These are phyloP conservation scores for Suillus variegatus DNA, from an alignment of 768 basidiomycete genomes.

Conservation along the genomic window DNA sequence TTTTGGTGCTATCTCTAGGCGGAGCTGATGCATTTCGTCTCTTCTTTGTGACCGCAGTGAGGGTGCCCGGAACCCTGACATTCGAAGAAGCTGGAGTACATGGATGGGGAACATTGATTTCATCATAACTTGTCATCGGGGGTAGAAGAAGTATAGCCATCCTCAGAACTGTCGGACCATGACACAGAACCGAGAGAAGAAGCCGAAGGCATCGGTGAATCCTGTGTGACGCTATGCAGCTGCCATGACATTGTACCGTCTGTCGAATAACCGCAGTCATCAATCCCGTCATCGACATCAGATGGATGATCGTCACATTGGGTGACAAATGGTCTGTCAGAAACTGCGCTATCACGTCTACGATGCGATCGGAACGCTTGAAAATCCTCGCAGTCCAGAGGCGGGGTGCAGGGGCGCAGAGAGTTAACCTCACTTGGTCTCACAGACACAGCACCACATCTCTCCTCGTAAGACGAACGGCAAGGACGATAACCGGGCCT, in stretches of 20 bases:
- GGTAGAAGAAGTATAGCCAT: slow-evolving; percentile 17
- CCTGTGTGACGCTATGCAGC: neutral
- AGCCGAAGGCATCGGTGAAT: slow-evolving; percentile 4
- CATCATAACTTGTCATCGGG: slow-evolving; percentile 18
- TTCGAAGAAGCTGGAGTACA: slow-evolving; percentile 24
- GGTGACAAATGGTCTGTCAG: neutral
- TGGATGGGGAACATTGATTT: slow-evolving; percentile 19
- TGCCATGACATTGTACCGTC: slow-evolving; percentile 20
- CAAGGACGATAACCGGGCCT: slow-evolving; percentile 25
- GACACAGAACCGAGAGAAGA: slow-evolving; percentile 1
- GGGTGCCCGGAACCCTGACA: slow-evolving; percentile 4
- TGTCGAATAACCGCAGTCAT: slow-evolving; percentile 21
- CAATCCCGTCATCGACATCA: slow-evolving; percentile 13
- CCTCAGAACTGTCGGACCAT: slow-evolving; percentile 14
- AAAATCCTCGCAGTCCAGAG: slow-evolving; percentile 21
- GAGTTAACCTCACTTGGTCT: slow-evolving; percentile 28
- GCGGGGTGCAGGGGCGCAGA: slow-evolving; percentile 25
- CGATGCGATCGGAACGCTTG: slow-evolving; percentile 14
- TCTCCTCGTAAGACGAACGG: slow-evolving; percentile 27
- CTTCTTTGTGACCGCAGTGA: neutral
- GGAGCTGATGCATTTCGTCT: neutral
- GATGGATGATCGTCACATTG: neutral
- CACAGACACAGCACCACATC: slow-evolving; percentile 23
- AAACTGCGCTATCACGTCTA: slow-evolving; percentile 18
- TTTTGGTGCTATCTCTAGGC: slow-evolving; percentile 7